A percentile compares a stretch with the other conserved stretches of the same genome.
These are phyloP conservation scores for Candida railenensis DNA, from an alignment of 805 yeast species.

Conservation along the genomic window DNA sequence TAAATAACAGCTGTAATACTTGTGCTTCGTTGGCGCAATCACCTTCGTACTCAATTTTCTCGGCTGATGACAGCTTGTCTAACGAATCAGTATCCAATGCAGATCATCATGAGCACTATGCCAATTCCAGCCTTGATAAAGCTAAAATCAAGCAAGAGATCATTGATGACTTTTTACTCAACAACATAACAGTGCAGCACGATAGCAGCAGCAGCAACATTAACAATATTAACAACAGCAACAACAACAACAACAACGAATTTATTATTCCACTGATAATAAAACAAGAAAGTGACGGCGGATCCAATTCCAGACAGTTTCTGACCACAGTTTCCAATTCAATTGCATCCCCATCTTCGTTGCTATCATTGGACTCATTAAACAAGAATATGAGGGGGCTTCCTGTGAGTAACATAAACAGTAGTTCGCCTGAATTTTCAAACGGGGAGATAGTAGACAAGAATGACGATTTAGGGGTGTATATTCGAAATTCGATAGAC, in stretches of 20 bases:
- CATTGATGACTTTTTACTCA: conserved; percentile 37
- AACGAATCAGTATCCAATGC: conserved; percentile 13
- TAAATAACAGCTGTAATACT: conserved; percentile 1
- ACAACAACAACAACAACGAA: background rate
- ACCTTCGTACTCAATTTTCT: conserved; percentile 25
- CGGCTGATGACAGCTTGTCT: conserved; percentile 17
- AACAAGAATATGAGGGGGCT: conserved; percentile 3
- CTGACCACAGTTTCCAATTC: background rate
- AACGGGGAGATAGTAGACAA: background rate
- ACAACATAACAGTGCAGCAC: conserved; percentile 22
- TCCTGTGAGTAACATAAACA: background rate
- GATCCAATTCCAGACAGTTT: background rate
- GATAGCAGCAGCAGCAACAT: background rate
- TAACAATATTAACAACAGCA: conserved; percentile 2
- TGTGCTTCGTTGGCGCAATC: conserved; percentile 17
- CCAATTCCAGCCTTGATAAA: conserved; percentile 13
- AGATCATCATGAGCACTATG: conserved; percentile 11
- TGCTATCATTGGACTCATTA: conserved; percentile 31
- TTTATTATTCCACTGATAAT: background rate
- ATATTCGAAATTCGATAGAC: background rate
- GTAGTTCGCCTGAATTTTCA: background rate
- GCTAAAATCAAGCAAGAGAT: conserved; percentile 37
- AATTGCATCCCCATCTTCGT: conserved; percentile 33
- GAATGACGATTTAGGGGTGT: background rate
- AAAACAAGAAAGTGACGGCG: background rate